Base-by-base conservation (phyloP, 306 rosid species). In the Rosa persica region DNA sequence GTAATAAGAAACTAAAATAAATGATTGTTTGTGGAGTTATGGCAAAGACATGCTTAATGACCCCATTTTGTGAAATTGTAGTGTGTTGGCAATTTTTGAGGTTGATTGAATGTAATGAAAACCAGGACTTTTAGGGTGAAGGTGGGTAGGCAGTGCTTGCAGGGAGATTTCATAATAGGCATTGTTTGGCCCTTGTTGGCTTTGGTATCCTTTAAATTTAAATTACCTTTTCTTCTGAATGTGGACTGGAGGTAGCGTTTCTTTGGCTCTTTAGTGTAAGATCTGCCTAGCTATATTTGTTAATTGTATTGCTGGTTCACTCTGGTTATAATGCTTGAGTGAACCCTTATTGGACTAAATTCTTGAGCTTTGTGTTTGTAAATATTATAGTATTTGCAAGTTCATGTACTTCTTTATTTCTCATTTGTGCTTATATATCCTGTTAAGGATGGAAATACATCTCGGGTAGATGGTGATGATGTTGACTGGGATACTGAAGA, bases 401-500 rank as follows among this genome's bases (percentile, higher is more conserved):
- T 47, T 57, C 70, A 10, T 67, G 65, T 36, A 9, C n/a, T 30
- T 30, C 36, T 76, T 58, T 51, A 42, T 51, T 44, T 57, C 83
- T 74, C n/a, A 68, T 49, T 22, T 55, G 72, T 47, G 19, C 12
- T 30, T 67, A n/a, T 12, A 23, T 73, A 4, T 48, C 71, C 57
- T 55, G 61, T 60, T 89, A 88, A 94, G 98, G 88, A 69, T 67
- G 95, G 81, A 39, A 87, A 81, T 74, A 72, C 83, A 79, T 91
- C 90, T 83, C 96, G 83, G 57, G 74, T 67, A 64, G 89, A 82
- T 67, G 71, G 77, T 82, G 95, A 86, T 43, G 81, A 85, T 40
- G 66, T 81, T 78, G 97, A 94, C 79, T 94, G 97, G 98, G 89
- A 88, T 81, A 83, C 90, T 8, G 98, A 93, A 8, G 98, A 93